A percentile compares a stretch with the other conserved stretches of the same genome.
phyloP scores from a whole-genome alignment of 345 rosid genomes.

The Corchorus olitorius region DNA sequence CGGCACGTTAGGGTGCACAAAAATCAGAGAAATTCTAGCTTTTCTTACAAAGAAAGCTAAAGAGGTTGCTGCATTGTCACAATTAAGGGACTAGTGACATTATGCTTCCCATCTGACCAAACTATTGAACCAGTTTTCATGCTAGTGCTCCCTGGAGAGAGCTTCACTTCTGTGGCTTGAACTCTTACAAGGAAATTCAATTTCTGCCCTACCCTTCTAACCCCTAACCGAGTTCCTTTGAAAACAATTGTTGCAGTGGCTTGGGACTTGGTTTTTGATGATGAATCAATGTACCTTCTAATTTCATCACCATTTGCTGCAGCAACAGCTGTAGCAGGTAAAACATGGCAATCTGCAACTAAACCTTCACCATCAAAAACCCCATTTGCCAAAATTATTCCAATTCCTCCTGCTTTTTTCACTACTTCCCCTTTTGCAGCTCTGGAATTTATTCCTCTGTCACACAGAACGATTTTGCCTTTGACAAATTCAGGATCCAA shows the following conservation, averaged over 20 bases:
- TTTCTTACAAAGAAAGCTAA: conserved; percentile 22
- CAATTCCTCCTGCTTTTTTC: conserved; percentile 74
- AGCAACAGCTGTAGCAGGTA: conserved; percentile 82
- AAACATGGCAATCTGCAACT: conserved; percentile 86
- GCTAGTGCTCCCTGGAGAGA: conserved; percentile 57
- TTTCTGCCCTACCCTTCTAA: conserved; percentile 70
- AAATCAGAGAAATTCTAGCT: background rate
- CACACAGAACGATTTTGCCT: conserved; percentile 82
- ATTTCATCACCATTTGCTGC: conserved; percentile 69
- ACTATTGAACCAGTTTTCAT: conserved; percentile 66
- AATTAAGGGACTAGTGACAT: conserved; percentile 75
- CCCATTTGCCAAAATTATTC: conserved; percentile 91
- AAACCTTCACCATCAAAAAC: conserved; percentile 88
- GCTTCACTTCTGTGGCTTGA: conserved; percentile 44
- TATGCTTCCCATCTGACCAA: conserved; percentile 87
- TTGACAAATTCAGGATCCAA: conserved; percentile 59
- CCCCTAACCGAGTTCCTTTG: conserved; percentile 66
- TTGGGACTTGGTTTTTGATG: conserved; percentile 45
- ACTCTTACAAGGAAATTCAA: conserved; percentile 67
- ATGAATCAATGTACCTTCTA: conserved; percentile 53
- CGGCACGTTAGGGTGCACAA: background rate
- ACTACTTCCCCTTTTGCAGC: conserved; percentile 87
- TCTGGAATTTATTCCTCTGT: conserved; percentile 86
- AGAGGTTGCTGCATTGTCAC: conserved; percentile 95
- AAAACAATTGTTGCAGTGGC: conserved; percentile 78